Conservation (phyloP, 805 yeast genomes). For the Yamadazyma akitaensis region DNA sequence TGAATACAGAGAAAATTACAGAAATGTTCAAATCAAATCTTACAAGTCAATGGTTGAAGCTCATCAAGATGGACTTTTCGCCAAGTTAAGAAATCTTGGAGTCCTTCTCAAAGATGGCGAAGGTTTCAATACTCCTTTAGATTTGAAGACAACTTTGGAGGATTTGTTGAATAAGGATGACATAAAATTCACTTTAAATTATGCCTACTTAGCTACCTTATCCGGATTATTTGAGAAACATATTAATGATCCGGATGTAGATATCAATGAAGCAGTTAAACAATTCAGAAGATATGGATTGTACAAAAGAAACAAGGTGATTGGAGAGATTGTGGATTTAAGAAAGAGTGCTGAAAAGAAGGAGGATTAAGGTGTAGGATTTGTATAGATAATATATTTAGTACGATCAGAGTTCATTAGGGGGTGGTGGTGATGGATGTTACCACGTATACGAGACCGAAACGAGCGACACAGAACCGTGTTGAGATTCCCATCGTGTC, state of each 20-base stretch:
- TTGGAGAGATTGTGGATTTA: slow-evolving; percentile 35
- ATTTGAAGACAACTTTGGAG: slow-evolving; percentile 28
- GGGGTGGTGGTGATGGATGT: too few relatives aligned
- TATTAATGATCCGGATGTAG: slow-evolving; percentile 35
- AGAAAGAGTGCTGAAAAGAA: slow-evolving; percentile 27
- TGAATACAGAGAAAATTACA: slow-evolving; percentile 67
- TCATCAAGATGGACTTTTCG: slow-evolving; percentile 66
- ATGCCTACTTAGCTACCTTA: slow-evolving; percentile 51
- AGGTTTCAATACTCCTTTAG: slow-evolving; percentile 68
- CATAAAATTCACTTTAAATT: slow-evolving; percentile 50
- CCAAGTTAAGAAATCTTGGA: slow-evolving; percentile 56
- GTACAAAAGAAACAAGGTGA: slow-evolving; percentile 41
- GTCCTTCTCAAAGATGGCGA: slow-evolving; percentile 69
- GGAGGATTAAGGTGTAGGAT: neutral
- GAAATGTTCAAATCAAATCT: slow-evolving; percentile 58
- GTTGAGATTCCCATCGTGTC: neutral
- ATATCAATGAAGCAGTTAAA: slow-evolving; percentile 46
- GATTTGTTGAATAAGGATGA: slow-evolving; percentile 19
- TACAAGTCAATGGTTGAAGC: slow-evolving; percentile 79
- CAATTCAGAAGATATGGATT: slow-evolving; percentile 69
- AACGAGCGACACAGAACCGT: too few relatives aligned
- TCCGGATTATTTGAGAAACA: slow-evolving; percentile 46
- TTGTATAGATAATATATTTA: neutral
- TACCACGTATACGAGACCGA: too few relatives aligned
- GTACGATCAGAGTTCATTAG: neutral